Conservation (phyloP, 2,329 filamentous ascomycete species). For the Venturia effusa region DNA sequence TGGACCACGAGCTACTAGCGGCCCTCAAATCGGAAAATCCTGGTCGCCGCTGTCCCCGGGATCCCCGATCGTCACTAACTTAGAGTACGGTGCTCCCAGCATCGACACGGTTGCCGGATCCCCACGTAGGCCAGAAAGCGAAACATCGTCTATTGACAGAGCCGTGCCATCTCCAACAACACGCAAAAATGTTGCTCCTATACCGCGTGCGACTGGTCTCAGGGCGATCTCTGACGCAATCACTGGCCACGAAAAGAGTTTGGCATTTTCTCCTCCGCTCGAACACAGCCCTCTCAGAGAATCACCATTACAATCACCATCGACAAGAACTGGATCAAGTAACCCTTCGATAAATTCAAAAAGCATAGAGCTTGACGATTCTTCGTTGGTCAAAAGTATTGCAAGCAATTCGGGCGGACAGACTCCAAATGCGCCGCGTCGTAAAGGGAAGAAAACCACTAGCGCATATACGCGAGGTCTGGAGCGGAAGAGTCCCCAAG, state of each 20-base stretch:
- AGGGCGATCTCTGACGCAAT: slow-evolving; percentile 72
- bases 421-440: slow-evolving; percentile 16
- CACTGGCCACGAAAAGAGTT: slow-evolving; percentile 42
- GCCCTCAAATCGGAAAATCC: slow-evolving; percentile 35
- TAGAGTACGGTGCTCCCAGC: slow-evolving; percentile 41
- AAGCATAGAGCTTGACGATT: slow-evolving; percentile 69
- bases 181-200: slow-evolving; percentile 26
- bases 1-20: slow-evolving; percentile 30
- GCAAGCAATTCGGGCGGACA: slow-evolving; percentile 8
- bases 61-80: slow-evolving; percentile 46
- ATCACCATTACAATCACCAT: slow-evolving; percentile 49
- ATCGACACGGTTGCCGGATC: slow-evolving; percentile 32
- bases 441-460: slow-evolving; percentile 66
- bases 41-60: slow-evolving; percentile 18
- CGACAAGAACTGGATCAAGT: slow-evolving; percentile 64
- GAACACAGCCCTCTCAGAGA: slow-evolving; percentile 34
- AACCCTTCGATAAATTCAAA: slow-evolving; percentile 51
- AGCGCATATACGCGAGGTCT: slow-evolving; percentile 87
- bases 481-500: slow-evolving; percentile 66
- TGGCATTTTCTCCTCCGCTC: slow-evolving; percentile 25
- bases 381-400: slow-evolving; percentile 17
- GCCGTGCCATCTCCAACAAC: slow-evolving; percentile 32
- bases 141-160: slow-evolving; percentile 37
- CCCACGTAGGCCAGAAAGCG: slow-evolving; percentile 30
- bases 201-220: slow-evolving; percentile 52